These are phyloP conservation scores for Tylopilus subfusipes DNA, from an alignment of 768 basidiomycete species.

Conservation along the genomic window DNA sequence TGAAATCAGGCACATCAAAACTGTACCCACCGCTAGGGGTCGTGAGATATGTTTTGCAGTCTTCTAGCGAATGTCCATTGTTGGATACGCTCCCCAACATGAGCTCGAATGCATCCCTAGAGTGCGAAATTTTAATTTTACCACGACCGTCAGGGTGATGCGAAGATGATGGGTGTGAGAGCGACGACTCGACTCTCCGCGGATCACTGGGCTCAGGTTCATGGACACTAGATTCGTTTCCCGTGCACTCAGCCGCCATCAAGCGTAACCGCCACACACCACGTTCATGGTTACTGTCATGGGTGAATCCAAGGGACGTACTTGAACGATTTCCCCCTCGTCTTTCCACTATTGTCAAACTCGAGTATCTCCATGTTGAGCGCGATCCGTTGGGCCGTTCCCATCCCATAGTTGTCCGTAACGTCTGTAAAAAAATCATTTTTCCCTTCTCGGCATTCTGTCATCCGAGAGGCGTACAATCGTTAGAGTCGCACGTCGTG, in stretches of 20 bases:
- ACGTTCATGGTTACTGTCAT: not conserved
- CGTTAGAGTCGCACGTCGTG: conserved; percentile 89
- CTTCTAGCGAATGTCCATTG: conserved; percentile 78
- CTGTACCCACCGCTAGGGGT: conserved; percentile 49
- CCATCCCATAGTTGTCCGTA: conserved; percentile 90
- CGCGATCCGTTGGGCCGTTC: conserved; percentile 63
- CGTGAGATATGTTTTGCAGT: conserved; percentile 73
- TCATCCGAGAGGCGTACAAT: conserved; percentile 52
- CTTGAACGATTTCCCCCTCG: conserved; percentile 32
- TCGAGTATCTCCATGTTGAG: conserved; percentile 69
- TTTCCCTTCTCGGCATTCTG: not conserved
- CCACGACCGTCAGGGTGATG: conserved; percentile 17
- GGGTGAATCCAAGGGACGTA: conserved; percentile 37
- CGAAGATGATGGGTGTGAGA: conserved; percentile 6
- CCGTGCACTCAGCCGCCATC: not conserved
- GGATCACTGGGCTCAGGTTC: not conserved
- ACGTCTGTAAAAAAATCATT: conserved; percentile 48
- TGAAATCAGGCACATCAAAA: not conserved
- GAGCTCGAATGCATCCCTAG: conserved; percentile 80
- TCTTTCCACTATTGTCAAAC: conserved; percentile 21
- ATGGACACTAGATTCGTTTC: not conserved
- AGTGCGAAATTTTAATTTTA: conserved; percentile 1
- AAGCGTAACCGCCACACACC: not conserved
- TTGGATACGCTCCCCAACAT: conserved; percentile 80
- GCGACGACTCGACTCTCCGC: not conserved